Evolutionary conservation across 805 yeast genomes (phyloP), one percentile per base, ranked within the genome.

Genomic region (Candida oleophila): DNA sequence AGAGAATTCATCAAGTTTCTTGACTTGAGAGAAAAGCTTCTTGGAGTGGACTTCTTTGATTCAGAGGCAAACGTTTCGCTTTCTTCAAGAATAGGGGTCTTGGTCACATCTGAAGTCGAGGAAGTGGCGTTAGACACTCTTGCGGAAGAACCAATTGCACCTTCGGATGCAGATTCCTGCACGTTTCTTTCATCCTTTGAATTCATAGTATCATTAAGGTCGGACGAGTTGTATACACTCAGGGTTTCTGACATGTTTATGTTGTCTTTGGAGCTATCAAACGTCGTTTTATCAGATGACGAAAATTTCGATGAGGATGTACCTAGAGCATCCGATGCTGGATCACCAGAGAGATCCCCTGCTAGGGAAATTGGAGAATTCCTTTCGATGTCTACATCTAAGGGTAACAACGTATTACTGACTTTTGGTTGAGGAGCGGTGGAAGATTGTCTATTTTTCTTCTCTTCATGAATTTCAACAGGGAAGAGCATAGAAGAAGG

Each of bases 31-130:
- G 45, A 42, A 36, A 42, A 42, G 28, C 38, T 20, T 14, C 38
- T 21, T 9, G 21, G 16, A 19, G 16, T 36, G 12, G 45, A 34
- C 14, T 37, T 19, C 20, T 34, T 42, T 5, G n/a, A 12, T 16
- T 42, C 45, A 18, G 40, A 37, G 4, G 15, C 43, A 20, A 41
- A 41, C 9, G 43, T 11, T 28, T 20, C 37, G 15, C 18, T 19
- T 5, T 35, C 45, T 34, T 34, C 45, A 5, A 42, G 20, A 15
- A 42, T 36, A 19, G 45, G 39, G 16, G 45, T 34, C 39, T 36
- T 33, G 5, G 45, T 19, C n/a, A 41, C 15, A 16, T 41, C 43
- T 3, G 43, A 30, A 4, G 21, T 21, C 11, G 42, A 16, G 4
- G 21, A 18, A 25, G 30, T 11, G 4, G 22, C 39, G 8, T 11